Conservation (phyloP, 352 stramenopile species). For the Plasmopara muralis region DNA sequence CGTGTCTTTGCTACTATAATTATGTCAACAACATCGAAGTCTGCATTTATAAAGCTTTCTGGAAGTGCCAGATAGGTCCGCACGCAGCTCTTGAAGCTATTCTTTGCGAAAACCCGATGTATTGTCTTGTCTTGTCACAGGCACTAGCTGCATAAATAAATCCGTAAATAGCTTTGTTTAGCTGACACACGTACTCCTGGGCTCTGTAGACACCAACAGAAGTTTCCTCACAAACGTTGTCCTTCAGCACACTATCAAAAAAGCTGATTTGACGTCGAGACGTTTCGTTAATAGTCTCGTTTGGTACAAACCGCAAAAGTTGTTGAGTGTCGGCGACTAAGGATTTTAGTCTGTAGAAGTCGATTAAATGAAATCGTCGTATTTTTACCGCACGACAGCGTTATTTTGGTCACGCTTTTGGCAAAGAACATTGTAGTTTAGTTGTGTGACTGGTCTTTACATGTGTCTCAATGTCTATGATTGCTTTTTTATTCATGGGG, state of each 20-base stretch:
- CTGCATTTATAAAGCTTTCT: neutral
- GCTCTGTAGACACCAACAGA: neutral
- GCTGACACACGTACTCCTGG: neutral
- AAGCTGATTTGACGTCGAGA: too few relatives aligned
- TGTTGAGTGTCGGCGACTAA: too few relatives aligned
- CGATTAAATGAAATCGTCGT: too few relatives aligned
- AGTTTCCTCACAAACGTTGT: neutral
- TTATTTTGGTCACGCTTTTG: too few relatives aligned
- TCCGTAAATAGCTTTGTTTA: neutral
- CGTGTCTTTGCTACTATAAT: neutral
- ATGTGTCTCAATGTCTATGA: too few relatives aligned
- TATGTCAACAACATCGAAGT: neutral
- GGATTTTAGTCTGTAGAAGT: too few relatives aligned
- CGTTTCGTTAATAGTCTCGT: too few relatives aligned
- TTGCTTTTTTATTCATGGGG: too few relatives aligned
- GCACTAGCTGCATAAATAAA: neutral
- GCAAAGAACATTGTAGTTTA: too few relatives aligned
- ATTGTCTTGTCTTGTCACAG: neutral
- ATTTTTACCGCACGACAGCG: too few relatives aligned
- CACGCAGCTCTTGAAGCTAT: conserved; percentile 1
- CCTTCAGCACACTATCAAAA: neutral
- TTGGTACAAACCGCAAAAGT: too few relatives aligned
- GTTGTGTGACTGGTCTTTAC: too few relatives aligned
- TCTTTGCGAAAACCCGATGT: neutral
- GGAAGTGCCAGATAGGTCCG: neutral